Percentiles rank a stretch among this genome's conserved stretches.
Conservation (phyloP, 73 alveolate genomes). For the Paramecium pentaurelia region DNA sequence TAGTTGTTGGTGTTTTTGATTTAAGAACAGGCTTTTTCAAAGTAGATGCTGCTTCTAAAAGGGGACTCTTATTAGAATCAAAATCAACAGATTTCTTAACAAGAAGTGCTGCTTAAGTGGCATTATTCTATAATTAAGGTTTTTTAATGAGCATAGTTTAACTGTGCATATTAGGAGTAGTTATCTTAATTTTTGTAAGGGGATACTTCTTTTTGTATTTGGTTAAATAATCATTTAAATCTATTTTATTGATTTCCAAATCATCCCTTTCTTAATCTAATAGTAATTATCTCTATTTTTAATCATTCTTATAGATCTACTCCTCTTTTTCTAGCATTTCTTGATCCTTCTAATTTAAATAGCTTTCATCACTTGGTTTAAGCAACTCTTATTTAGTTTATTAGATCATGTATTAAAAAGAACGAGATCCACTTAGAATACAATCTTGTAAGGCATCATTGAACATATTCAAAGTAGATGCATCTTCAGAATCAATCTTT, state of each 20-base stretch:
- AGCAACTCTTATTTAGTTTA: neutral
- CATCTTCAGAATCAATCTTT: neutral
- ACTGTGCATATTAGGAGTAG: neutral
- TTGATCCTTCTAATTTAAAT: neutral
- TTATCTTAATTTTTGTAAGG: neutral
- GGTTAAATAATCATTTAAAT: neutral
- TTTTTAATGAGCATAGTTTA: neutral
- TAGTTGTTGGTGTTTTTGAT: neutral
- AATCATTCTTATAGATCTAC: neutral
- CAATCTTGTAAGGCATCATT: neutral
- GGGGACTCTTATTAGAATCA: neutral
- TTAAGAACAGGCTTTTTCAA: neutral
- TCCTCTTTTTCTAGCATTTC: neutral
- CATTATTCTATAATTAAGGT: neutral
- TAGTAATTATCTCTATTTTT: neutral
- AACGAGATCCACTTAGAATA: neutral
- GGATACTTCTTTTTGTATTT: constrained; percentile 33
- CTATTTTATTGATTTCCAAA: neutral
- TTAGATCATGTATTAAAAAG: neutral
- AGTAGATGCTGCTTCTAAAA: neutral
- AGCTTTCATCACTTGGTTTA: neutral
- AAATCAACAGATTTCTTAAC: constrained; percentile 14
- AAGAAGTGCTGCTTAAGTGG: neutral
- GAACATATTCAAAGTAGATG: neutral
- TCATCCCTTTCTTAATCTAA: constrained; percentile 23